Evolutionary conservation across 495 filamentous ascomycete genomes (phyloP).

Genomic region (Daldinia loculata): DNA sequence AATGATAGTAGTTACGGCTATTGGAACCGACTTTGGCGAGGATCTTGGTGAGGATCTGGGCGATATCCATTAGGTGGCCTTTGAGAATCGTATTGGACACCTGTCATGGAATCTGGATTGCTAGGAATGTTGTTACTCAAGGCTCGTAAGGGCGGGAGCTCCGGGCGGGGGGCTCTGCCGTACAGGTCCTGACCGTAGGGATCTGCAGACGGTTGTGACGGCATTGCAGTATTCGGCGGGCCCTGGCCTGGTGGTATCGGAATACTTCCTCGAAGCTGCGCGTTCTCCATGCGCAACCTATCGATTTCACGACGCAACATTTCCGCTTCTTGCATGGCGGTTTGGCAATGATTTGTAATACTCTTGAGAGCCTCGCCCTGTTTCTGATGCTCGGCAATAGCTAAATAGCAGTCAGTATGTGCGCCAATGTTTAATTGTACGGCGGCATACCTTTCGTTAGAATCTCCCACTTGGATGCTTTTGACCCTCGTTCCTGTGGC

Average conservation of each 20-base stretch:
- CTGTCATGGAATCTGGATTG: conserved; percentile 61
- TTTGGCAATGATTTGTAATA: conserved; percentile 48
- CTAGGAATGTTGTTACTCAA: conserved; percentile 37
- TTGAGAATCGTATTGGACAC: conserved; percentile 62
- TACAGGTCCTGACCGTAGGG: conserved; percentile 48
- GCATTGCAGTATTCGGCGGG: conserved; percentile 24
- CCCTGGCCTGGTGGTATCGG: conserved; percentile 28
- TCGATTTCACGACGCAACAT: conserved; percentile 58
- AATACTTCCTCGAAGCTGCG: conserved; percentile 56
- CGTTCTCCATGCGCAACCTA: conserved; percentile 62
- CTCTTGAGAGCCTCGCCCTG: conserved; percentile 51
- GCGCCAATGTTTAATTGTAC: not conserved
- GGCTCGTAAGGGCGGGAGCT: conserved; percentile 59
- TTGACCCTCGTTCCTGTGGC: conserved; percentile 86
- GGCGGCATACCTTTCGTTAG: conserved; percentile 81
- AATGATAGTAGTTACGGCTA: conserved; percentile 15
- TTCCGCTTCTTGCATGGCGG: conserved; percentile 56
- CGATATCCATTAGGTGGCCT: conserved; percentile 17
- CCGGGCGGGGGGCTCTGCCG: conserved; percentile 46
- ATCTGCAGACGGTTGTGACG: conserved; percentile 46
- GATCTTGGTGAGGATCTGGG: not conserved
- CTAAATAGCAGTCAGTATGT: conserved; percentile 45
- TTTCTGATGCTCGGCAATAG: conserved; percentile 64
- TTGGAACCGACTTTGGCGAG: conserved; percentile 44
- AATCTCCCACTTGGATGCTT: conserved; percentile 99